Evolutionary conservation across 495 filamentous ascomycete genomes (phyloP).

Genomic region (Amniculicola lignicola): DNA sequence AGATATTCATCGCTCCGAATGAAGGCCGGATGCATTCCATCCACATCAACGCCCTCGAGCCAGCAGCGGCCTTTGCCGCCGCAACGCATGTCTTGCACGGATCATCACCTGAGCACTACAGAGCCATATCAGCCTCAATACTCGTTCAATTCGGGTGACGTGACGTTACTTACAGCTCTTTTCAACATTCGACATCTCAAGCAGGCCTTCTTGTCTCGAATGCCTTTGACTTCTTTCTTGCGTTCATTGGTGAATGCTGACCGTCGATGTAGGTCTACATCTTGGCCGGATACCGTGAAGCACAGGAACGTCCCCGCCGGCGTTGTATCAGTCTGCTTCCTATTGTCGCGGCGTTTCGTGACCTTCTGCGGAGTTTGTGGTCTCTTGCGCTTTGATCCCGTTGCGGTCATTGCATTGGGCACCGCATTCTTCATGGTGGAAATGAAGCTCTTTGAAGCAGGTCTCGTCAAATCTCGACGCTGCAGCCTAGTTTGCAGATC

Average conservation of each 20-base stretch:
- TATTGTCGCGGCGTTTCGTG: background rate
- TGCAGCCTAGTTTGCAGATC: background rate
- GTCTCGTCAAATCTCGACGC: background rate
- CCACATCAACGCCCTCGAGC: conserved; percentile 10
- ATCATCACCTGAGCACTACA: conserved; percentile 26
- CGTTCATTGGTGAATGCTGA: conserved; percentile 8
- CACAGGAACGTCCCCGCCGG: conserved; percentile 9
- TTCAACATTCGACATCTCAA: conserved; percentile 20
- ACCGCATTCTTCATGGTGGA: background rate
- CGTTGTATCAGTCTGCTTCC: background rate
- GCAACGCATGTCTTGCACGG: conserved; percentile 22
- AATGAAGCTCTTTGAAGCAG: background rate
- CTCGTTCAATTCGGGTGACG: background rate
- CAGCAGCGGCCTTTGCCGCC: conserved; percentile 16
- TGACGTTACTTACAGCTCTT: conserved; percentile 8
- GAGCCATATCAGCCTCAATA: conserved; percentile 1
- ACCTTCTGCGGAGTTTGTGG: background rate
- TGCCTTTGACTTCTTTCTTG: conserved; percentile 15
- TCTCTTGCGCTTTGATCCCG: background rate
- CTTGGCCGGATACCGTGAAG: conserved; percentile 12
- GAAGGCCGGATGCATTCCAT: conserved; percentile 13
- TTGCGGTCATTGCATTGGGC: background rate
- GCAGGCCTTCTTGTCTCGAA: conserved; percentile 14
- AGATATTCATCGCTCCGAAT: conserved; percentile 1
- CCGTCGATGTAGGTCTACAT: conserved; percentile 8